Conservation (phyloP, 1,139 yeast species). For the Saccharomyces hybrid region DNA sequence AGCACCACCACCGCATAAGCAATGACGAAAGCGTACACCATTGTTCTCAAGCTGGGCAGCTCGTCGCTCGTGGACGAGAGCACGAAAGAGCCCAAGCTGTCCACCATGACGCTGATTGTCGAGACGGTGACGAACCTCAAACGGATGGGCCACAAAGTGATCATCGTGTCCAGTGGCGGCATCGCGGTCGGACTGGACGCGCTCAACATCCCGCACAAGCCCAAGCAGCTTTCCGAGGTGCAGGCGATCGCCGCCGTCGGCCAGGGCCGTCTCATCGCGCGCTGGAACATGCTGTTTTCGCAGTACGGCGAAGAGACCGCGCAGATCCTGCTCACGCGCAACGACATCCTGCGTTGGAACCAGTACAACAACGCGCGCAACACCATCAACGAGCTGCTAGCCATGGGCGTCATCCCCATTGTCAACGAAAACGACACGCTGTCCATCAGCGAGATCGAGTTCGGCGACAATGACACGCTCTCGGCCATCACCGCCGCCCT, state of each 20-base stretch:
- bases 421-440: constrained; percentile 92
- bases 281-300: constrained; percentile 79
- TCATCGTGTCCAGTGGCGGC: constrained; percentile 87
- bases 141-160: constrained; percentile 76
- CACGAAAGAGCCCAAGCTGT: constrained; percentile 78
- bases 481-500: constrained; percentile 95
- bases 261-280: constrained; percentile 76
- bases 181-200: constrained; percentile 89
- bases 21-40: constrained; percentile 37
- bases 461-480: constrained; percentile 91
- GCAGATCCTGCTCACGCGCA: constrained; percentile 79
- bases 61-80: constrained; percentile 89
- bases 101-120: constrained; percentile 81
- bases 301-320: constrained; percentile 83
- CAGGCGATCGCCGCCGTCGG: constrained; percentile 95
- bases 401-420: constrained; percentile 86
- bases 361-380: constrained; percentile 88
- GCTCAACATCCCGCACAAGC: constrained; percentile 51
- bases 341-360: constrained; percentile 82
- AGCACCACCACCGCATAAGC: neutral
- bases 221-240: constrained; percentile 64
- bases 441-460: constrained; percentile 82
- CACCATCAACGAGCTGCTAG: constrained; percentile 66
- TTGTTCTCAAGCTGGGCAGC: constrained; percentile 76
- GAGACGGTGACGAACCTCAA: constrained; percentile 80